Percentiles rank a stretch among this genome's conserved stretches.
These are phyloP conservation scores for Pseudocercospora fijiensis DNA, from an alignment of 2,329 filamentous ascomycete genomes.

Conservation along the genomic window DNA sequence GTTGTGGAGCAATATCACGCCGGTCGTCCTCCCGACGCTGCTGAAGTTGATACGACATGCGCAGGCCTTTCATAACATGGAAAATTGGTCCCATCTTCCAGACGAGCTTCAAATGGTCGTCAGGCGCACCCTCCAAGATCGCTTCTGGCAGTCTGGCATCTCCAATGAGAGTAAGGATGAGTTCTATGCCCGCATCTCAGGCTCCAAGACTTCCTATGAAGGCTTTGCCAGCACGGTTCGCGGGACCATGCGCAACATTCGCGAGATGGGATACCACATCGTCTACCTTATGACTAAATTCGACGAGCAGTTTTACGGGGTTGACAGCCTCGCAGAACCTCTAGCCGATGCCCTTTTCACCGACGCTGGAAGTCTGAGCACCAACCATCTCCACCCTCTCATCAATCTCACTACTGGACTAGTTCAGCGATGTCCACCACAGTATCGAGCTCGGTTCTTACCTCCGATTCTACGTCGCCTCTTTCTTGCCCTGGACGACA, in stretches of 20 bases:
- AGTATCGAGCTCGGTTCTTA: conserved; percentile 74
- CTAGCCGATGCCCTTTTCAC: conserved; percentile 81
- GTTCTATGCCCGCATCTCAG: conserved; percentile 87
- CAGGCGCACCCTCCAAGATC: conserved; percentile 79
- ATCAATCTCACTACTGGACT: conserved; percentile 84
- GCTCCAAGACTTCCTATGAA: conserved; percentile 85
- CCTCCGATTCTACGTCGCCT: conserved; percentile 78
- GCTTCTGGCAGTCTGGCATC: conserved; percentile 98
- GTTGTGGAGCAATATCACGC: conserved; percentile 83
- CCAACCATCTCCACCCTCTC: conserved; percentile 91
- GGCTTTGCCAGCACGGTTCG: conserved; percentile 92
- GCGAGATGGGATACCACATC: conserved; percentile 91
- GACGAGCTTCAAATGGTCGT: conserved; percentile 75
- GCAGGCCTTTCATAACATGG: conserved; percentile 84
- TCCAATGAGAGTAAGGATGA: conserved; percentile 94
- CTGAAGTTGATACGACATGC: conserved; percentile 84
- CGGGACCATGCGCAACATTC: conserved; percentile 81
- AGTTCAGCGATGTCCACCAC: conserved; percentile 86
- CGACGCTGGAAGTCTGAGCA: conserved; percentile 77
- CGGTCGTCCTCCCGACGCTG: conserved; percentile 78
- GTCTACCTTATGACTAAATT: conserved; percentile 90
- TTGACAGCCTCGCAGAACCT: conserved; percentile 75
- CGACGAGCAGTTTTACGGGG: conserved; percentile 86
- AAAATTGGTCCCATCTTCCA: conserved; percentile 77
- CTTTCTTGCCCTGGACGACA: conserved; percentile 81